These are phyloP conservation scores for Eucalyptus brandiana DNA, from an alignment of 345 rosid genomes.

Conservation along the genomic window DNA sequence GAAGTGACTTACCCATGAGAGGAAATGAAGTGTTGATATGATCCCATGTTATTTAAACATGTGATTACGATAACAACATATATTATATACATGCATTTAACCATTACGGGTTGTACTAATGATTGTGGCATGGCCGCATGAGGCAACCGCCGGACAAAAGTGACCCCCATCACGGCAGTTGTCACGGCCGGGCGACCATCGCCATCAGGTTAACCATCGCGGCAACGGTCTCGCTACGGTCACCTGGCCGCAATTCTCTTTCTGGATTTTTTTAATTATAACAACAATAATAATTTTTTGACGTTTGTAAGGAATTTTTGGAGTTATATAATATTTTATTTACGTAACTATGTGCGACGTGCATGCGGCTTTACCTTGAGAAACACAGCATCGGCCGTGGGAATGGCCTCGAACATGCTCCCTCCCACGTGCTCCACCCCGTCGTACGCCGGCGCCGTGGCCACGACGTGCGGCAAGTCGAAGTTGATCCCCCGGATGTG, in stretches of 20 bases:
- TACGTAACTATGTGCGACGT: not conserved
- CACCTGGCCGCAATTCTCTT: not conserved
- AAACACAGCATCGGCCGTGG: slow-evolving; percentile 4
- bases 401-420: slow-evolving; percentile 8
- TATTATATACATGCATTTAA: too few species aligned
- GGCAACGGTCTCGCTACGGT: not conserved
- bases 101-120: not conserved
- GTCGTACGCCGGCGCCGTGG: not conserved
- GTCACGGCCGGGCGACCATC: not conserved
- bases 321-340: too few species aligned
- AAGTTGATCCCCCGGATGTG: slow-evolving; percentile 2
- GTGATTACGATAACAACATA: too few species aligned
- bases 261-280: not conserved
- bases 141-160: not conserved
- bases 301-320: not conserved
- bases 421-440: slow-evolving; percentile 9
- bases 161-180: not conserved
- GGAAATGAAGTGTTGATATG: not conserved
- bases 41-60: too few species aligned
- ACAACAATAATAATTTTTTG: too few species aligned
- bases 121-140: not conserved
- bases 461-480: slow-evolving; percentile 6
- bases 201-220: not conserved
- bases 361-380: not conserved
- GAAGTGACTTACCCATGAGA: fast-evolving